A percentile compares a stretch with the other conserved stretches of the same genome.
Conservation (phyloP, 768 basidiomycete species). For the Pleurotus eryngii region DNA sequence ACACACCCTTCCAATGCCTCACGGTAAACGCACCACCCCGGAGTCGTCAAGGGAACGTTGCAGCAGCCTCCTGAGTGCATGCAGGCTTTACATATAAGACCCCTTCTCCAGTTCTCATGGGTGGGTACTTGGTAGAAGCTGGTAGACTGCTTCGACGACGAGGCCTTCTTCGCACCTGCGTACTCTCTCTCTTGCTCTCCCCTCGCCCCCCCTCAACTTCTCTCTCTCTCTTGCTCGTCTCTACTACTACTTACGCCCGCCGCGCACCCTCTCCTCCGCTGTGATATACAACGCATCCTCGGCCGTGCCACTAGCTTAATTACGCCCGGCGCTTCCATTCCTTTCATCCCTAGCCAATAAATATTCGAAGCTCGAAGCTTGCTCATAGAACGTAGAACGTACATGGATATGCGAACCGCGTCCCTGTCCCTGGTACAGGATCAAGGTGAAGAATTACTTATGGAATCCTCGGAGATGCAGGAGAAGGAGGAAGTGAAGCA, state of each 20-base stretch:
- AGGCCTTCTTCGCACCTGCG: not conserved
- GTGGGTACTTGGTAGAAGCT: too few relatives aligned
- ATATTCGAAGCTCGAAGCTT: too few relatives aligned
- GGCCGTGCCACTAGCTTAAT: not conserved
- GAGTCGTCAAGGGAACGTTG: not conserved
- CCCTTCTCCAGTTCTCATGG: not conserved
- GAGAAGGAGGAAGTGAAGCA: too few relatives aligned
- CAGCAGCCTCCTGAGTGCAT: not conserved
- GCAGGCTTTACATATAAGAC: not conserved
- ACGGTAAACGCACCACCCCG: not conserved
- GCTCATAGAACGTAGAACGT: too few relatives aligned
- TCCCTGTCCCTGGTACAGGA: too few relatives aligned
- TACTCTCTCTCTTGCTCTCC: not conserved
- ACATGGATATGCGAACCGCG: too few relatives aligned
- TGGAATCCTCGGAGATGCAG: too few relatives aligned
- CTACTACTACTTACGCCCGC: not conserved
- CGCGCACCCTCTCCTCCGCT: not conserved
- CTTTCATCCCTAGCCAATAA: too few relatives aligned
- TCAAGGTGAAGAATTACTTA: too few relatives aligned
- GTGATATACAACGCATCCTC: not conserved
- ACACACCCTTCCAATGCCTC: not conserved
- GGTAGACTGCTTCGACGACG: too few relatives aligned
- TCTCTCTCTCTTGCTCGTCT: not conserved
- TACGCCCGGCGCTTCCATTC: too few relatives aligned
- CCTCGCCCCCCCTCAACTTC: not conserved